phyloP scores from a whole-genome alignment of 1,284 basidiomycete species.

The Leucoagaricus sp. region DNA sequence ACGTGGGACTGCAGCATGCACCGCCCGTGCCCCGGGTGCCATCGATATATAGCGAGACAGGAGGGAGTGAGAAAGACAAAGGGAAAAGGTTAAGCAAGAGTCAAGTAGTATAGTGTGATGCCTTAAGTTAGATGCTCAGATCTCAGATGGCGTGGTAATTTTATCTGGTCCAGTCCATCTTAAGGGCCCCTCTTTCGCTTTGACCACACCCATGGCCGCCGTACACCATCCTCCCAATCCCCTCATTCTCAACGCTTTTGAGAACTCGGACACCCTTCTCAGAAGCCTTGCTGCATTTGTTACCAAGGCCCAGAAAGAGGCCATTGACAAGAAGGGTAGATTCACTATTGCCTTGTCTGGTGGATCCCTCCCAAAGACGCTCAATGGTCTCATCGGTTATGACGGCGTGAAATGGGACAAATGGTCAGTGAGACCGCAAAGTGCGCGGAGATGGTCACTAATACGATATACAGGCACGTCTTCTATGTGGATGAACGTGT shows the following conservation, averaged over 20 bases:
- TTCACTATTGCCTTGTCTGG: slow-evolving; percentile 96
- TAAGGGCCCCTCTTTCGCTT: slow-evolving; percentile 11
- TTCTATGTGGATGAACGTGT: slow-evolving; percentile 98
- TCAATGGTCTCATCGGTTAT: slow-evolving; percentile 74
- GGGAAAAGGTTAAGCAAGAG: slow-evolving; percentile 5
- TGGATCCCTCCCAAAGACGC: slow-evolving; percentile 87
- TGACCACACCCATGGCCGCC: slow-evolving; percentile 31
- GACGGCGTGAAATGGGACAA: slow-evolving; percentile 91
- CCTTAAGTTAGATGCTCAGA: slow-evolving; percentile 7
- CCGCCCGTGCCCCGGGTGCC: slow-evolving; percentile 17
- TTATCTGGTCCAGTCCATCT: slow-evolving; percentile 6
- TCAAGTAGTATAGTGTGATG: background rate
- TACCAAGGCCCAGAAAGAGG: slow-evolving; percentile 86
- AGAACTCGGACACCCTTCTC: slow-evolving; percentile 55
- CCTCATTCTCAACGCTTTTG: slow-evolving; percentile 82
- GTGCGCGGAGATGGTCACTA: background rate
- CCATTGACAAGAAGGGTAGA: slow-evolving; percentile 83
- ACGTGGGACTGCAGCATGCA: background rate
- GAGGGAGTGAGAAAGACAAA: background rate
- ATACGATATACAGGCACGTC: slow-evolving; percentile 76
- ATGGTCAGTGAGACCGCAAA: slow-evolving; percentile 71
- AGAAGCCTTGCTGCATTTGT: slow-evolving; percentile 81
- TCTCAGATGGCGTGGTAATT: slow-evolving; percentile 14
- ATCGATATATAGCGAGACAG: slow-evolving; percentile 11
- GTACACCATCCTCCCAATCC: slow-evolving; percentile 52